These are phyloP conservation scores for Takashimella tepidaria DNA, from an alignment of 1,284 basidiomycete species.

Conservation along the genomic window DNA sequence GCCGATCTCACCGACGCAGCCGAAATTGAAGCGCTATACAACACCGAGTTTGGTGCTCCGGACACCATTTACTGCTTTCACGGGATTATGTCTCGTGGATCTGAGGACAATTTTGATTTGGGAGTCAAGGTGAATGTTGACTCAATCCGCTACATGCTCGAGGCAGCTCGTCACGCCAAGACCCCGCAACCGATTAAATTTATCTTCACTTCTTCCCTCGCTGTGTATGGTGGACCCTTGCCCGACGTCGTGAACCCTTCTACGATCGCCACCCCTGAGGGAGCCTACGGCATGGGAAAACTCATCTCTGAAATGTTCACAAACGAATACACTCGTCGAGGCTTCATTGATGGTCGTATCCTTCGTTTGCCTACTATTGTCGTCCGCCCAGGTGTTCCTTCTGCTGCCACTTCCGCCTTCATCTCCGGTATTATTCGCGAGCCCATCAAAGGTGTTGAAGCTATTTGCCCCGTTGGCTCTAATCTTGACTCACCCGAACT, in stretches of 20 bases:
- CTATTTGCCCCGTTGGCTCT: slow-evolving; percentile 55
- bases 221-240: slow-evolving; percentile 61
- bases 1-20: slow-evolving; percentile 53
- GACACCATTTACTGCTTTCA: slow-evolving; percentile 55
- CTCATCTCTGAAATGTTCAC: slow-evolving; percentile 58
- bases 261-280: slow-evolving; percentile 57
- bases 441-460: slow-evolving; percentile 55
- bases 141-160: slow-evolving; percentile 55
- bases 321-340: slow-evolving; percentile 60
- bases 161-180: slow-evolving; percentile 49
- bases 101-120: slow-evolving; percentile 61
- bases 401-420: slow-evolving; percentile 58
- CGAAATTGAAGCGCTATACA: slow-evolving; percentile 50
- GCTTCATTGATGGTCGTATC: slow-evolving; percentile 59
- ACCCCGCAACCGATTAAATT: slow-evolving; percentile 50
- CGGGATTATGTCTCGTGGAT: slow-evolving; percentile 60
- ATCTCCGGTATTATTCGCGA: slow-evolving; percentile 61
- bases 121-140: slow-evolving; percentile 60
- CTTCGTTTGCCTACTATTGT: slow-evolving; percentile 60
- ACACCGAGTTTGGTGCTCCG: slow-evolving; percentile 37
- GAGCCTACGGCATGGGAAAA: slow-evolving; percentile 59
- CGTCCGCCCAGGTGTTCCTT: slow-evolving; percentile 56
- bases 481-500: slow-evolving; percentile 40
- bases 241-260: slow-evolving; percentile 53
- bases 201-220: slow-evolving; percentile 61